Evolutionary conservation across 148 eudicot species (phyloP).

Genomic region (Camellia japonica): DNA sequence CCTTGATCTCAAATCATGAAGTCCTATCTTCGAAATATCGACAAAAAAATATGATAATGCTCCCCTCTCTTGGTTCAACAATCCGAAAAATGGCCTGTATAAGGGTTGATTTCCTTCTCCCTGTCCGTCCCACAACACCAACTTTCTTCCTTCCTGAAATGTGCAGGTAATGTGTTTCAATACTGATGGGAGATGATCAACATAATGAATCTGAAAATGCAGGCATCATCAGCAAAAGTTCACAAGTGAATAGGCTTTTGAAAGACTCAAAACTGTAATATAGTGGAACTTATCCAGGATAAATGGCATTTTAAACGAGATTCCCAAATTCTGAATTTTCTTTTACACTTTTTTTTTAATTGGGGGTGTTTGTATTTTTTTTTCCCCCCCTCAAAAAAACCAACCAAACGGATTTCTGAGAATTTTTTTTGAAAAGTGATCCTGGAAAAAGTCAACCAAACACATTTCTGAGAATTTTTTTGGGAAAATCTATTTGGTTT

Average conservation of each 20-base stretch:
- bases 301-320: not conserved
- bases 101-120: too few relatives aligned
- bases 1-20: too few relatives aligned
- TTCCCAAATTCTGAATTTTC: not conserved
- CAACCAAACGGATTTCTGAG: too few relatives aligned
- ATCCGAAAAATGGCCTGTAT: constrained; percentile 57
- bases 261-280: not conserved
- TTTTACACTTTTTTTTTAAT: too few relatives aligned
- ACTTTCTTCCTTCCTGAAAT: too few relatives aligned
- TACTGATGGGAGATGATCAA: constrained; percentile 82
- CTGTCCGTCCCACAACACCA: too few relatives aligned
- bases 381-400: too few relatives aligned
- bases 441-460: too few relatives aligned
- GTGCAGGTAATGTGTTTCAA: constrained; percentile 28
- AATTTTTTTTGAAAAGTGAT: too few relatives aligned
- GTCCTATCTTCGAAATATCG: constrained; percentile 36
- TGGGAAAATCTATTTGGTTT: too few relatives aligned
- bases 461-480: too few relatives aligned
- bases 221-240: not conserved
- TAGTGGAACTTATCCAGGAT: not conserved
- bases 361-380: too few relatives aligned
- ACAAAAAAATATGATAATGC: constrained; percentile 56
- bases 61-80: constrained; percentile 68
- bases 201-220: constrained; percentile 61
- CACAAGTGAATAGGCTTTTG: not conserved